Percentiles rank a stretch among this genome's conserved stretches.
Conservation (phyloP, 768 basidiomycete species). For the Cyathus striatus region DNA sequence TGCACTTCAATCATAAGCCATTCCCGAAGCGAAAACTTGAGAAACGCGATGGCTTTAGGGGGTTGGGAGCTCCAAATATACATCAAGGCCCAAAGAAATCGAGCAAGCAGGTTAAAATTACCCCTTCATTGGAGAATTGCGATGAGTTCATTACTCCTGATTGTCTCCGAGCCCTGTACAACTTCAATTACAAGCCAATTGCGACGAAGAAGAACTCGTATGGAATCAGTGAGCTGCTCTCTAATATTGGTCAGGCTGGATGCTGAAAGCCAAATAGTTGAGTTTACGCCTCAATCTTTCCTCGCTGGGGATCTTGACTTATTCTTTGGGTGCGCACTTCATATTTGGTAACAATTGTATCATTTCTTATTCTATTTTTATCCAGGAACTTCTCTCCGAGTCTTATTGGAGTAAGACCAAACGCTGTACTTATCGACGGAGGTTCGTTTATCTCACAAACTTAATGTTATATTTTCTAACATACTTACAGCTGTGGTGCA, state of each 20-base stretch:
- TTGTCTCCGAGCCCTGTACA: conserved; percentile 36
- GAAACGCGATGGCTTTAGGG: background rate
- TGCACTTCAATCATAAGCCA: conserved; percentile 31
- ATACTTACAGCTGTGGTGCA: conserved; percentile 42
- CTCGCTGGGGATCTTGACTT: conserved; percentile 37
- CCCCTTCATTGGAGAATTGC: conserved; percentile 18
- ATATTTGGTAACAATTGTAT: no score
- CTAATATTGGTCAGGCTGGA: background rate
- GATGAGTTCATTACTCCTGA: conserved; percentile 27
- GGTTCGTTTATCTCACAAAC: conserved; percentile 11
- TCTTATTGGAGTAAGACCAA: conserved; percentile 29
- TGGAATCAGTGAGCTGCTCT: conserved; percentile 25
- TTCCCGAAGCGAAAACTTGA: conserved; percentile 9
- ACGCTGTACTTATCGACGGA: conserved; percentile 28
- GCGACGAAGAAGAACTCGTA: conserved; percentile 28
- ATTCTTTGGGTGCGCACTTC: conserved; percentile 29
- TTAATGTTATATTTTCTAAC: background rate
- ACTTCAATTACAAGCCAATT: conserved; percentile 25
- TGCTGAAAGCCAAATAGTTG: conserved; percentile 23
- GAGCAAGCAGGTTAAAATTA: conserved; percentile 11
- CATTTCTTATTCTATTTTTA: background rate
- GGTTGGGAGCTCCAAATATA: conserved; percentile 2
- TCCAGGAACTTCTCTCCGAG: conserved; percentile 30
- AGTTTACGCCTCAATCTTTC: conserved; percentile 48
- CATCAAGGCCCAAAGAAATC: conserved; percentile 8